Conservation (phyloP, 2,329 filamentous ascomycete genomes). For the Ceratocystis eucalypticola region DNA sequence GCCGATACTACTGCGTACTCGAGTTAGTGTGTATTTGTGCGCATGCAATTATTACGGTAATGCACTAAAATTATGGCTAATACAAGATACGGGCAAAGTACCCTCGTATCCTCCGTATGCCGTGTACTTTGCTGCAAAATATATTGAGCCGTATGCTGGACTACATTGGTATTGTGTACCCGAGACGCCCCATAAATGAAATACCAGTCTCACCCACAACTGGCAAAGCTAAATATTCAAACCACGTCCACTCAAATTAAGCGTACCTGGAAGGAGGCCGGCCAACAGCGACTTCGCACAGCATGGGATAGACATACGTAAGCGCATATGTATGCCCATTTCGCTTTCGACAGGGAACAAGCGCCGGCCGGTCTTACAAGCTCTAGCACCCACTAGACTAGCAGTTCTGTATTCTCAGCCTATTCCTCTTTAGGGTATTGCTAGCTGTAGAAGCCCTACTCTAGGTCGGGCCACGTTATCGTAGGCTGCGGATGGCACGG, state of each 20-base stretch:
- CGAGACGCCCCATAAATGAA: too few species aligned
- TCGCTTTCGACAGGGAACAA: background rate
- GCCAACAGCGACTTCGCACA: background rate
- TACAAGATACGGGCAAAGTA: too few species aligned
- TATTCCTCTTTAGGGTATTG: background rate
- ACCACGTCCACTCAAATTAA: too few species aligned
- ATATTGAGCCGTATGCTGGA: too few species aligned
- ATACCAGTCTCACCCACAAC: too few species aligned
- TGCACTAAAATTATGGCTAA: too few species aligned
- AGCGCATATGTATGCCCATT: background rate
- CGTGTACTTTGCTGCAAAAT: too few species aligned
- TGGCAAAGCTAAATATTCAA: too few species aligned
- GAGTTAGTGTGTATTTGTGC: background rate
- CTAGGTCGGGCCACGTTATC: background rate
- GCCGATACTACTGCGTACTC: background rate
- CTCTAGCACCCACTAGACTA: background rate
- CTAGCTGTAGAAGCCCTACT: background rate
- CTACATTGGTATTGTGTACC: too few species aligned
- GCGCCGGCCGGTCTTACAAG: background rate
- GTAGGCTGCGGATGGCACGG: background rate
- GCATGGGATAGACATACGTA: slow-evolving; percentile 2
- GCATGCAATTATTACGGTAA: background rate
- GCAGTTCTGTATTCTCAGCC: background rate
- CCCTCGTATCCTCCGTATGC: too few species aligned
- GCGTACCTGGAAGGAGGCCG: too few species aligned